These are phyloP conservation scores for Cladophialophora psammophila DNA, from an alignment of 2,329 filamentous ascomycete species.

Conservation along the genomic window DNA sequence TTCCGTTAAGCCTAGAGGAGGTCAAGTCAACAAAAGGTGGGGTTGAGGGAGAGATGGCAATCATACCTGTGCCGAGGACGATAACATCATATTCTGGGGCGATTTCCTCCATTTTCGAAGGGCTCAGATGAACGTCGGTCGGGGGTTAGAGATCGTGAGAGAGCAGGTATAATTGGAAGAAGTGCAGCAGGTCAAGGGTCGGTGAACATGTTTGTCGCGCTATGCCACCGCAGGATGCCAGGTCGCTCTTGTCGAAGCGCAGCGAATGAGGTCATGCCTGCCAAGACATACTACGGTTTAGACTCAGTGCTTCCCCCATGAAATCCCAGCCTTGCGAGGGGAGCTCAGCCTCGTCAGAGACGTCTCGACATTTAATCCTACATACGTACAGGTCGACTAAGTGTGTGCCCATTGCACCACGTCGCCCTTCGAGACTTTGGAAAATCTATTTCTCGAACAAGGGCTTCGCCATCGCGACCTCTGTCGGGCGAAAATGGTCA, in stretches of 20 bases:
- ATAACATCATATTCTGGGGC: slow-evolving; percentile 98
- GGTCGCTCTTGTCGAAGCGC: slow-evolving; percentile 9
- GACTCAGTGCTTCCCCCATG: not conserved
- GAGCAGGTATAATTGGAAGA: slow-evolving; percentile 6
- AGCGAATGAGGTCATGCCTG: slow-evolving; percentile 26
- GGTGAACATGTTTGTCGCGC: slow-evolving; percentile 29
- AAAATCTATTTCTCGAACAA: not conserved
- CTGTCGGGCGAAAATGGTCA: not conserved
- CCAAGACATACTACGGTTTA: slow-evolving; percentile 13
- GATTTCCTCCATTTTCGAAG: slow-evolving; percentile 87
- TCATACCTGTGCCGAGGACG: slow-evolving; percentile 91
- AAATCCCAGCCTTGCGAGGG: slow-evolving; percentile 9
- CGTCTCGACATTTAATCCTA: not conserved
- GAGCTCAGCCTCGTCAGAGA: slow-evolving; percentile 12
- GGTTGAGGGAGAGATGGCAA: slow-evolving; percentile 46
- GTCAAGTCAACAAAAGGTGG: slow-evolving; percentile 44
- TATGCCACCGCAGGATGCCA: slow-evolving; percentile 15
- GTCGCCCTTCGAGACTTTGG: not conserved
- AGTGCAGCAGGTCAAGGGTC: slow-evolving; percentile 21
- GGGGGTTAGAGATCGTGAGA: slow-evolving; percentile 5
- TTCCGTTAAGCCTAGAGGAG: slow-evolving; percentile 82
- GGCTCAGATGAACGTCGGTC: slow-evolving; percentile 11
- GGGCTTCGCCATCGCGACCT: not conserved
- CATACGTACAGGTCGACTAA: not conserved
- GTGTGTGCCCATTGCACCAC: not conserved